Conservation (phyloP, 441 rosid genomes). For the Adansonia rubrostipa region DNA sequence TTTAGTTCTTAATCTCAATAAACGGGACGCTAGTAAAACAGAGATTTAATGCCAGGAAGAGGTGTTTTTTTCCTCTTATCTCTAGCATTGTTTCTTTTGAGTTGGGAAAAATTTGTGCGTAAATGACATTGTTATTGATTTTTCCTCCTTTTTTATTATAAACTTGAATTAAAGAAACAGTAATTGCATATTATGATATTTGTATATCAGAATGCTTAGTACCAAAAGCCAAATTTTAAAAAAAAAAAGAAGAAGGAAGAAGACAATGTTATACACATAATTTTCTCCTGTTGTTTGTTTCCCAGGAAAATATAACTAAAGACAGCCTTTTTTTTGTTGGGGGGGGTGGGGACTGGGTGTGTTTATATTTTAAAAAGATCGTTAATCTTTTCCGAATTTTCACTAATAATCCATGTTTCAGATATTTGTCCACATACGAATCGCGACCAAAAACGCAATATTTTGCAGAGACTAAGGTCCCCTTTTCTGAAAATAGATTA, state of each 20-base stretch:
- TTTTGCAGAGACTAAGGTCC: too few relatives aligned
- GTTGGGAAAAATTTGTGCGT: neutral
- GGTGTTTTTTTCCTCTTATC: neutral
- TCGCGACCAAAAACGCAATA: too few relatives aligned
- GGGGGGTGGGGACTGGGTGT: too few relatives aligned
- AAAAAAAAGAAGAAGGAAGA: neutral
- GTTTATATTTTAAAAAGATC: neutral
- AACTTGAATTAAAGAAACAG: neutral
- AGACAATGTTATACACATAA: too few relatives aligned
- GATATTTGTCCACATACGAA: neutral
- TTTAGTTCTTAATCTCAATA: constrained; percentile 1
- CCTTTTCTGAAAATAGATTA: neutral
- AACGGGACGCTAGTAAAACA: neutral
- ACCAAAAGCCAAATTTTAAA: neutral
- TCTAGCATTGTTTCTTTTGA: too few relatives aligned
- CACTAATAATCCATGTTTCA: neutral
- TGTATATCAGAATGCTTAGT: neutral
- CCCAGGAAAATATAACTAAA: too few relatives aligned
- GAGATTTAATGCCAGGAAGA: neutral
- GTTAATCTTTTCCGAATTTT: neutral
- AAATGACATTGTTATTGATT: neutral
- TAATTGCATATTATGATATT: neutral
- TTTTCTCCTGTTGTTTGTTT: too few relatives aligned
- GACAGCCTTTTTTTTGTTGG: too few relatives aligned
- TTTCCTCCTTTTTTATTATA: neutral